Base-by-base conservation (phyloP, 1,139 yeast species). In the Lodderomyces theae region DNA sequence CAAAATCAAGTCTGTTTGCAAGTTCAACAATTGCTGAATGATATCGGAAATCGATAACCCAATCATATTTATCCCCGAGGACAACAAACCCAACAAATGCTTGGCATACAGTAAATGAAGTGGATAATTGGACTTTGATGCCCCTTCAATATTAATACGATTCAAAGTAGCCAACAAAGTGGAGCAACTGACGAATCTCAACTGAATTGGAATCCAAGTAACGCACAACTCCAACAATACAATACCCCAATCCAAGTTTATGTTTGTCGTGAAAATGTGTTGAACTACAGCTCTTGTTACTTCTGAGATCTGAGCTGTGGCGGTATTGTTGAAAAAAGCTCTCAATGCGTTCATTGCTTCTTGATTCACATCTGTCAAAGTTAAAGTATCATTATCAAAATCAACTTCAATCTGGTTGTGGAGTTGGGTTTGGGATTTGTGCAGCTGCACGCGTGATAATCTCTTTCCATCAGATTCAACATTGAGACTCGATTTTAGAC, bases 1-100 rank as follows among this genome's bases (percentile, higher is more conserved):
- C 39, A 69, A 51, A 29, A 77, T 59, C 37, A 78, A 58, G 15
- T 68, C 62, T 17, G 79, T 61, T 54, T 88, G 94, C 40, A 83
- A 72, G 5, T 66, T 59, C 37, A 86, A 64, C 12, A 92, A 62
- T 38, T 79, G 78, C 46, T 85, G 79, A 58, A 86, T 70, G 46
- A 83, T 76, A 57, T 90, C 97, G 35, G 89, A 73, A n/a, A 89
- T 86, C 10, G 96, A 86, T 35, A 92, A 68, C 0, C 97, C 97
- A 48, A 89, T 83, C 77, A 90, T 80, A 56, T 84, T 87, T 34
- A 88, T 88, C 31, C 82, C 81, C 0, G 95, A 83, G 1, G 84
- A 74, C 19, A 48, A 38, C 33, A 92, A 65, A 1, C 84, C 81
- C 16, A 84, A 69, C n/a, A 86, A 69, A 44, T 80, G 63, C 38